Evolutionary conservation across 208 protist genomes (phyloP).

Genomic region (Leishmania guyanensis): DNA sequence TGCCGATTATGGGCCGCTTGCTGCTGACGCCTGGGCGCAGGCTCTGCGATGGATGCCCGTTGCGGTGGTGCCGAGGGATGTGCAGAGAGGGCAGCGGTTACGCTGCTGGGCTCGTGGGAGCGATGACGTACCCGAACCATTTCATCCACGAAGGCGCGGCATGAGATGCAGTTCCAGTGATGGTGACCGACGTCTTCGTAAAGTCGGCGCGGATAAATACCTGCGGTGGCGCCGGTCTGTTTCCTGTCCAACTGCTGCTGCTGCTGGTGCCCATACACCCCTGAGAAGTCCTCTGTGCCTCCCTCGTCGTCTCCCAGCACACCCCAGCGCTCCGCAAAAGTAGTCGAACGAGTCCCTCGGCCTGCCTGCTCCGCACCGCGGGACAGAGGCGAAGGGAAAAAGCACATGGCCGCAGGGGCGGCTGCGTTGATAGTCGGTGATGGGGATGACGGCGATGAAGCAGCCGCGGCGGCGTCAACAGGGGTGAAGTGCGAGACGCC

Average conservation of each 20-base stretch:
- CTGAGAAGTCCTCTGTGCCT: background rate
- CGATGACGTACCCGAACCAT: background rate
- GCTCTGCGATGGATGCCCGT: background rate
- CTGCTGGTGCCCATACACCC: background rate
- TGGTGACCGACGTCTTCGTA: background rate
- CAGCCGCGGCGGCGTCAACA: background rate
- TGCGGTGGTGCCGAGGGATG: background rate
- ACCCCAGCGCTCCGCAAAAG: background rate
- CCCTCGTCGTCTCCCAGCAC: background rate
- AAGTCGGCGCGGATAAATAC: background rate
- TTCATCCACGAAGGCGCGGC: background rate
- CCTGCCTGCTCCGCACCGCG: background rate
- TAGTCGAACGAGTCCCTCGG: background rate
- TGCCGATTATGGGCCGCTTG: background rate
- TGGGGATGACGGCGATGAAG: background rate
- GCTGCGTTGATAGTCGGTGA: background rate
- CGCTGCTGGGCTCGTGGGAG: background rate
- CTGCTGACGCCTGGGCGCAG: background rate
- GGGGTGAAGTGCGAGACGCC: background rate
- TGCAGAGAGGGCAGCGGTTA: background rate
- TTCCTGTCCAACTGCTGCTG: background rate
- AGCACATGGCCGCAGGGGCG: background rate
- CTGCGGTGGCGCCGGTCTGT: background rate
- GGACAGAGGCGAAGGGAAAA: background rate
- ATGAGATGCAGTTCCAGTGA: slow-evolving; percentile 8